phyloP scores from a whole-genome alignment of 106 monocot species.

The Platanthera guangdongensis region DNA sequence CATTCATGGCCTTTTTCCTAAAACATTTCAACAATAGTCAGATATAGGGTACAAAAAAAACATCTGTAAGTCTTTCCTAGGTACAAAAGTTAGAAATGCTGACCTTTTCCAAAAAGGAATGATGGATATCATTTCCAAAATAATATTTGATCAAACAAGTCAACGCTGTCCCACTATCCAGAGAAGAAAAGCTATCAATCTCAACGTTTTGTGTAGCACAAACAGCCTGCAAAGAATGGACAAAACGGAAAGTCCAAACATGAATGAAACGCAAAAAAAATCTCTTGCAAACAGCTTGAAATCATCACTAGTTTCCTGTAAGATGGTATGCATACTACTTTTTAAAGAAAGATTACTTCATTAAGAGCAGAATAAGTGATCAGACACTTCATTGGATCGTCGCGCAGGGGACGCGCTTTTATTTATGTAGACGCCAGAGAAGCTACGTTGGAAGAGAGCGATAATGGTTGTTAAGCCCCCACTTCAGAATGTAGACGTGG shows the following conservation, averaged over 20 bases:
- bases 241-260: neutral
- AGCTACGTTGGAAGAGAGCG: too few relatives aligned
- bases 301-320: too few relatives aligned
- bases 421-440: too few relatives aligned
- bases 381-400: too few relatives aligned
- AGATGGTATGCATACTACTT: too few relatives aligned
- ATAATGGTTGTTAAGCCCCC: too few relatives aligned
- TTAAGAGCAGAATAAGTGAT: too few relatives aligned
- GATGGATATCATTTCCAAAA: constrained; percentile 10
- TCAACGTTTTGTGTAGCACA: constrained; percentile 19
- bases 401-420: too few relatives aligned
- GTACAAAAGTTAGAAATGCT: neutral
- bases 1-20: constrained; percentile 12
- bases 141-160: constrained; percentile 35
- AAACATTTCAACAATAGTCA: neutral
- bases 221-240: constrained; percentile 27
- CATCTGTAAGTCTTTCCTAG: neutral
- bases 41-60: constrained; percentile 3
- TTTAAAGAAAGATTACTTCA: too few relatives aligned
- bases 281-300: too few relatives aligned
- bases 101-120: constrained; percentile 5
- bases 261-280: too few relatives aligned
- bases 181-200: constrained; percentile 32
- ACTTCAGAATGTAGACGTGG: too few relatives aligned
- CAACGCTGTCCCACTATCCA: constrained; percentile 32